Base-by-base conservation (phyloP, 768 basidiomycete species). In the Psilocybe cubensis region DNA sequence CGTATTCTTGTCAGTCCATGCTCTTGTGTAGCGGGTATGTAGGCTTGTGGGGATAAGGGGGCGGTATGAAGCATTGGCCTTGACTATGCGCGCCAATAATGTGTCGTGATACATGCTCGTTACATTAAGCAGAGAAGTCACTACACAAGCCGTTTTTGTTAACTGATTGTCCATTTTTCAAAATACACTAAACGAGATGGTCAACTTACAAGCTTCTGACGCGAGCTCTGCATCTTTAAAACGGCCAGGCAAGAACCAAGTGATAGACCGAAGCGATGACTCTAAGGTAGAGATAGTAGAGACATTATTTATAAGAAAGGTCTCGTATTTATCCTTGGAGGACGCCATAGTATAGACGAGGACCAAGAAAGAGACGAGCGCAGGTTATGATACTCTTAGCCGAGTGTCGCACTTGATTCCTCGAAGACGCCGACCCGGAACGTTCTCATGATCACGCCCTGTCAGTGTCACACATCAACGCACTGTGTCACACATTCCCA, bases 211-310 rank as follows among this genome's bases (percentile, higher is more conserved):
- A 67, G 90, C 86, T 83, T 98, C 96, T 11, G 94, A 94, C 58
- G 92, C 95, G 48, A 98, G 78, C 72, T 98, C 96, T 44, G 95
- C 94, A 81, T 98, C 96, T 74, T 94, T 94, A 83, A 98, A 98
- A 62, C 95, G 84, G 58, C 96, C 96, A 42, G 96, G 96, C 42
- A 98, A 76, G 66, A 98, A 87, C 95, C 96, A 98, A 44, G 94
- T 95, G 56, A 98, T 75, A 35, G 94, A 95, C 62, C 94, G 81
- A 61, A 98, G 74, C 24, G 90, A 86, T 17, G 91, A 93, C 73
- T 98, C 96, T 63, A 98, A 75, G n/a, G 87, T 84, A 18, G 90
- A 87, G 49, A 98, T 91, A 20, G 91, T 87, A 1, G 88, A 86
- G 21, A 91, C 86, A 74, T 98, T 97, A 54, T 87, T 82, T 56